phyloP scores from a whole-genome alignment of 2,329 filamentous ascomycete species.

The Fusarium hostae region DNA sequence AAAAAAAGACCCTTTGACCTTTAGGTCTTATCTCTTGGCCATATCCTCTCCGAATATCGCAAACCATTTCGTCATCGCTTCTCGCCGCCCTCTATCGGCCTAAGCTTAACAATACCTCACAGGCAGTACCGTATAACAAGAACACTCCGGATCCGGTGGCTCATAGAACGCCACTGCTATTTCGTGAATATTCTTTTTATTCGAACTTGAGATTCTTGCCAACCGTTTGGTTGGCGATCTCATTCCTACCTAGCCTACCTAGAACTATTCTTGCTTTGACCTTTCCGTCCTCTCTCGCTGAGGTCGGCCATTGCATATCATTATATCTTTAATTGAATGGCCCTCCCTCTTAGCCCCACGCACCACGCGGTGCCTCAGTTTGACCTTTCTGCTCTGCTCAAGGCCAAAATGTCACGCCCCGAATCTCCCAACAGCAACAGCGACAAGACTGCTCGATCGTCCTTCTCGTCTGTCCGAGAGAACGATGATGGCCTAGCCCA shows the following conservation, averaged over 20 bases:
- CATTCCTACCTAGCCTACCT: slow-evolving; percentile 18
- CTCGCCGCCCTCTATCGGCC: slow-evolving; percentile 26
- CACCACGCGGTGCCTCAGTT: slow-evolving; percentile 52
- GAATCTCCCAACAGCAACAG: slow-evolving; percentile 49
- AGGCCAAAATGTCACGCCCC: slow-evolving; percentile 53
- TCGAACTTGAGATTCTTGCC: slow-evolving; percentile 22
- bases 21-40: slow-evolving; percentile 21
- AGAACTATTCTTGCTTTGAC: neutral
- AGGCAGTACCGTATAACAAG: slow-evolving; percentile 1
- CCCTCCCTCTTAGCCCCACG: slow-evolving; percentile 46
- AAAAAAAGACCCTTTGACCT: neutral
- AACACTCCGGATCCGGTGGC: slow-evolving; percentile 38
- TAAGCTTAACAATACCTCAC: slow-evolving; percentile 12
- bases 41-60: slow-evolving; percentile 18
- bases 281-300: slow-evolving; percentile 20
- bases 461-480: slow-evolving; percentile 72
- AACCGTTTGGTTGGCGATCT: slow-evolving; percentile 37
- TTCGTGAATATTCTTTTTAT: slow-evolving; percentile 23
- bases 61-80: slow-evolving; percentile 34
- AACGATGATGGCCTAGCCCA: slow-evolving; percentile 68
- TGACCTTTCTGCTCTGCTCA: slow-evolving; percentile 50
- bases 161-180: slow-evolving; percentile 34
- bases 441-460: slow-evolving; percentile 60
- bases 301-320: slow-evolving; percentile 37
- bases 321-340: slow-evolving; percentile 45